Conservation (phyloP, 495 filamentous ascomycete species). For the Hypomontagnella submonticulosa region DNA sequence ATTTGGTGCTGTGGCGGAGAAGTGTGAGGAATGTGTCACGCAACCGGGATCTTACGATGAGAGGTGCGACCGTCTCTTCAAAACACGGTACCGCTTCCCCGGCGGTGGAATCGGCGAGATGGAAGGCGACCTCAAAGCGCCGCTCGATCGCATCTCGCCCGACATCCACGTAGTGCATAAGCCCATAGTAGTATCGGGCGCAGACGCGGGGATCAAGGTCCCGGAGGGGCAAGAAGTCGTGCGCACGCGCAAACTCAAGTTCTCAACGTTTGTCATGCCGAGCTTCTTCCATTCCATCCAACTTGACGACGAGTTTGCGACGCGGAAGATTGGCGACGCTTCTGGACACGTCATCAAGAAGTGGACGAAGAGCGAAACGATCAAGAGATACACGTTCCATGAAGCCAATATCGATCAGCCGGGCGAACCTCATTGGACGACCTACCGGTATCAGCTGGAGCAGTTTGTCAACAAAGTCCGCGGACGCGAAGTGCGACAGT, state of each 20-base stretch:
- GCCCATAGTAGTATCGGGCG: conserved; percentile 44
- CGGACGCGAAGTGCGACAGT: conserved; percentile 58
- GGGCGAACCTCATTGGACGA: conserved; percentile 61
- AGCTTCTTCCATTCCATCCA: conserved; percentile 63
- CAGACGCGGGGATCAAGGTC: conserved; percentile 48
- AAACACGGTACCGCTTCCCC: conserved; percentile 56
- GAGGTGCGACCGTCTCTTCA: conserved; percentile 54
- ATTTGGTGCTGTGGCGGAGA: conserved; percentile 50
- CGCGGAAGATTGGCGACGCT: conserved; percentile 46
- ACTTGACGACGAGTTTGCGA: conserved; percentile 56
- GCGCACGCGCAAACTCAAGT: conserved; percentile 54
- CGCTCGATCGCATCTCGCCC: conserved; percentile 43
- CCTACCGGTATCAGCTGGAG: conserved; percentile 65
- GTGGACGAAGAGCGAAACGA: conserved; percentile 56
- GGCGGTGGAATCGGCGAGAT: conserved; percentile 56
- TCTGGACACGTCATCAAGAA: conserved; percentile 47
- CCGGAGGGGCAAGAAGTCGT: conserved; percentile 51
- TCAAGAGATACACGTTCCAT: conserved; percentile 62
- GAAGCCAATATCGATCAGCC: conserved; percentile 48
- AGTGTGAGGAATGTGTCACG: conserved; percentile 51
- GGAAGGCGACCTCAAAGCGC: conserved; percentile 49
- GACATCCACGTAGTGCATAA: conserved; percentile 55
- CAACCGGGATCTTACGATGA: conserved; percentile 46
- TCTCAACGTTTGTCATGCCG: conserved; percentile 55
- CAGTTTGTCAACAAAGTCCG: conserved; percentile 66